These are phyloP conservation scores for Penicillium pancosmium DNA, from an alignment of 495 filamentous ascomycete species.

Conservation along the genomic window DNA sequence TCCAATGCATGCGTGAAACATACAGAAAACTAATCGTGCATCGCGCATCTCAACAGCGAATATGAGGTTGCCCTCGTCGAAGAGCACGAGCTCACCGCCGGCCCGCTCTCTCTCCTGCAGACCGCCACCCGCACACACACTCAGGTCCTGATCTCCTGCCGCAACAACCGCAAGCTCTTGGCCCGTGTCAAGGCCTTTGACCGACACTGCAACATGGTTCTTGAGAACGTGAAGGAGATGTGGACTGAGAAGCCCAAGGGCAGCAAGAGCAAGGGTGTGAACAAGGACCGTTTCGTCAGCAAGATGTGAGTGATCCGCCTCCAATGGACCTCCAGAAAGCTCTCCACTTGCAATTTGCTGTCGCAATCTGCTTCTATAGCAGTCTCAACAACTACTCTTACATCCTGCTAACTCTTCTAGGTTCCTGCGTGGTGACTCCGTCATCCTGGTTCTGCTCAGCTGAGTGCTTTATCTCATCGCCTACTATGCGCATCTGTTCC, in stretches of 20 bases:
- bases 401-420: constrained; percentile 42
- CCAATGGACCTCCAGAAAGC: background rate
- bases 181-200: constrained; percentile 86
- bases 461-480: constrained; percentile 39
- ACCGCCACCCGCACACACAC: constrained; percentile 85
- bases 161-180: constrained; percentile 84
- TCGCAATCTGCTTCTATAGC: background rate
- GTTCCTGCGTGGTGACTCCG: constrained; percentile 92
- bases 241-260: constrained; percentile 95
- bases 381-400: constrained; percentile 4
- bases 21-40: constrained; percentile 31
- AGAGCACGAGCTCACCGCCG: constrained; percentile 86
- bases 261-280: constrained; percentile 86
- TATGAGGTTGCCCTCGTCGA: constrained; percentile 88
- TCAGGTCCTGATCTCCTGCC: constrained; percentile 87
- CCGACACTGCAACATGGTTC: constrained; percentile 96
- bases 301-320: constrained; percentile 56
- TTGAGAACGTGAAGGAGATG: constrained; percentile 99
- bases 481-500: constrained; percentile 19
- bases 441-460: constrained; percentile 90
- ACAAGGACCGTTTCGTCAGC: constrained; percentile 98
- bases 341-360: background rate
- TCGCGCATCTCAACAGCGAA: constrained; percentile 56
- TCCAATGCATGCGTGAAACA: constrained; percentile 27
- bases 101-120: constrained; percentile 88